Evolutionary conservation across 176 grass and related monocot genomes (phyloP).

Genomic region (Raddia distichophylla): DNA sequence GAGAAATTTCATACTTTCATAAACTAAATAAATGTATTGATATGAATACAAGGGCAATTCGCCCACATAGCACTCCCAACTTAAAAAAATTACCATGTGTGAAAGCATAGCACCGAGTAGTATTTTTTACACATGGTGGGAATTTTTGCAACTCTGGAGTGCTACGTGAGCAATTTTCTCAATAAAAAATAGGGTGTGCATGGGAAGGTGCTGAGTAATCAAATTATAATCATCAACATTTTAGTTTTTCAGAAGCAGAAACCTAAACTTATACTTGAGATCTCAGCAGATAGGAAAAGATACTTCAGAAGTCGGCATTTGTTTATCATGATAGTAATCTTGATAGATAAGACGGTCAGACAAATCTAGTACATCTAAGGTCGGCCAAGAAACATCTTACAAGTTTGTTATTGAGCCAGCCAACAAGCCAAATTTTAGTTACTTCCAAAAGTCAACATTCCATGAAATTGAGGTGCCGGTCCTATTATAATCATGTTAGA

Average conservation of each 20-base stretch:
- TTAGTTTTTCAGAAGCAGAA: neutral
- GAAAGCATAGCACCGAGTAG: too few species aligned
- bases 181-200: neutral
- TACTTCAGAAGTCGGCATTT: neutral
- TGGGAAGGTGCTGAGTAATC: neutral
- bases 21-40: neutral
- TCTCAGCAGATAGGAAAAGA: neutral
- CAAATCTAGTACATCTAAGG: neutral
- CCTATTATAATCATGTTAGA: neutral
- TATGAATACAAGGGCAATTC: too few species aligned
- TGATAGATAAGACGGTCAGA: neutral
- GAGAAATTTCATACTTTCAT: conserved; percentile 7
- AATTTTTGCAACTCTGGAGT: too few species aligned
- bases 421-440: neutral
- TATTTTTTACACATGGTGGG: neutral
- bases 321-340: neutral
- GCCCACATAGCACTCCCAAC: too few species aligned
- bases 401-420: neutral
- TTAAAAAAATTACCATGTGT: too few species aligned
- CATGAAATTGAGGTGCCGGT: neutral
- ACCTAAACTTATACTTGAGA: neutral
- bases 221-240: neutral
- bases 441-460: neutral
- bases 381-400: neutral
- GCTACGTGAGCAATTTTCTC: too few species aligned